These are phyloP conservation scores for Phaffia rhodozyma DNA, from an alignment of 1,284 basidiomycete species.

Conservation along the genomic window DNA sequence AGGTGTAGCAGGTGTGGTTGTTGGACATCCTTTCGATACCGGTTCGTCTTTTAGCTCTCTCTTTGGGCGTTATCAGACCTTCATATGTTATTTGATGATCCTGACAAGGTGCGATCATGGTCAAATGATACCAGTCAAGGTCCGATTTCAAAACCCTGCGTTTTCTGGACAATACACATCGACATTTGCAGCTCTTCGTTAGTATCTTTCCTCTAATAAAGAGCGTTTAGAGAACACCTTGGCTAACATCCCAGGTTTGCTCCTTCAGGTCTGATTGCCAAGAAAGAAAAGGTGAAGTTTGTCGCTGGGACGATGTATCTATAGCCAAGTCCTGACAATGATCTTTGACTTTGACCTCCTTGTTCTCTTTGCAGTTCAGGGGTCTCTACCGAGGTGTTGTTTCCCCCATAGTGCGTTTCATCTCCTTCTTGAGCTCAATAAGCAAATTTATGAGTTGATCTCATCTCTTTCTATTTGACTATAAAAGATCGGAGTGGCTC, in stretches of 20 bases:
- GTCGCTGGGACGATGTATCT: no score
- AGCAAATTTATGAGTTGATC: background rate
- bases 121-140: slow-evolving; percentile 4
- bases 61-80: background rate
- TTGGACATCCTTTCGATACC: slow-evolving; percentile 1
- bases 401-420: slow-evolving; percentile 4
- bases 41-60: background rate
- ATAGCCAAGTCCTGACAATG: no score
- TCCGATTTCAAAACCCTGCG: slow-evolving; percentile 10
- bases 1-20: slow-evolving; percentile 9
- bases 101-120: background rate
- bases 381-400: slow-evolving; percentile 13
- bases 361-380: background rate
- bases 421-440: background rate
- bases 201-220: background rate
- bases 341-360: no score
- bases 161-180: slow-evolving; percentile 7
- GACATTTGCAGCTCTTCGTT: slow-evolving; percentile 4
- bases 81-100: background rate
- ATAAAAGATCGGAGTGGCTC: slow-evolving; percentile 7
- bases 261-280: background rate
- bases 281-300: slow-evolving; percentile 8
- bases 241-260: background rate
- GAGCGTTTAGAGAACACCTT: background rate
- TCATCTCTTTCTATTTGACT: background rate